A percentile compares a stretch with the other conserved stretches of the same genome.
Conservation (phyloP, 2,329 filamentous ascomycete species). For the Arthrobotrys sphaeroides region DNA sequence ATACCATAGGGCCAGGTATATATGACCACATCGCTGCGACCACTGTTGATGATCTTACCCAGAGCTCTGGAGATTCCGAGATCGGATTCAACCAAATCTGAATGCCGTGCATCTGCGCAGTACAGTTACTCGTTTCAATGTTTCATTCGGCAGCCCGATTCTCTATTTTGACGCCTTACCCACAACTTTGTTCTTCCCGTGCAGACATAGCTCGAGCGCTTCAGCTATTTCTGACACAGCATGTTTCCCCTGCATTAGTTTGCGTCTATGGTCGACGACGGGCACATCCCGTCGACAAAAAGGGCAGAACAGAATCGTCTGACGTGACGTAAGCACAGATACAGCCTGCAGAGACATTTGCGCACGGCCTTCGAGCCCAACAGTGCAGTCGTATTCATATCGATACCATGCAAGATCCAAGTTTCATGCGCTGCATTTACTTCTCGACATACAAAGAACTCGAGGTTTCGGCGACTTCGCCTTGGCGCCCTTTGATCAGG, state of each 20-base stretch:
- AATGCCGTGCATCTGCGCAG: no score
- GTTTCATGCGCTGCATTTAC: no score
- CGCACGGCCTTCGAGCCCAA: background rate
- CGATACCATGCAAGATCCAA: background rate
- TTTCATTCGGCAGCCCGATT: background rate
- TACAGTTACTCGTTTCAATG: background rate
- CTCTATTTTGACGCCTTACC: background rate
- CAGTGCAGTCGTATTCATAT: background rate
- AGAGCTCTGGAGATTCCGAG: no score
- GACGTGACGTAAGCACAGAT: slow-evolving; percentile 7
- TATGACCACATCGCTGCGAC: no score
- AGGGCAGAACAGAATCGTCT: background rate
- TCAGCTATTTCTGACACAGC: background rate
- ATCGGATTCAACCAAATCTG: no score
- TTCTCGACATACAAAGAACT: no score
- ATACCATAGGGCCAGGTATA: no score
- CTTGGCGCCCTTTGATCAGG: no score
- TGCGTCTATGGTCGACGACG: background rate
- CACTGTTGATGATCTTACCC: no score
- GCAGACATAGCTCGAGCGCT: no score
- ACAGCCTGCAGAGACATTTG: background rate
- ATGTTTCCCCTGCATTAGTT: slow-evolving; percentile 10
- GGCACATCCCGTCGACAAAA: slow-evolving; percentile 5
- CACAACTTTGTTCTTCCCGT: background rate
- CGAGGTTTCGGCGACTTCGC: background rate